Evolutionary conservation across 768 basidiomycete genomes (phyloP), one percentile per base, ranked within the genome.

Genomic region (Suillus clintonianus): DNA sequence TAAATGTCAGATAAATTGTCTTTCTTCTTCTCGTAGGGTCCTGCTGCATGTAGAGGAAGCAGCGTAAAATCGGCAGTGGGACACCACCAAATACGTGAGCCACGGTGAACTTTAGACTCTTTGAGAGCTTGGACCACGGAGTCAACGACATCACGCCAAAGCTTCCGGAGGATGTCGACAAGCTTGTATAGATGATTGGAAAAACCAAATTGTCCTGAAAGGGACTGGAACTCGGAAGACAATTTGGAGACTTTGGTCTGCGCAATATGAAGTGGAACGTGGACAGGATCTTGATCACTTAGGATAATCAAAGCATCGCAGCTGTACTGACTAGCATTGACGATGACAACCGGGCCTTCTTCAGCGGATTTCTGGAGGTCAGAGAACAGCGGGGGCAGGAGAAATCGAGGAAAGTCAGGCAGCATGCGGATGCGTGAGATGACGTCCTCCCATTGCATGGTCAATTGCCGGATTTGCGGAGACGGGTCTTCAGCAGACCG

Each of bases 281-380:
- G 70, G 13, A n/a, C 63, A 19, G 67, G 69, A 14, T 47, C 32
- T 8, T 39, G 59, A 10, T 57, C 51, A 27, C 58, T 34, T 22
- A 67, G 45, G 15, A 71, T 57, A 27, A 74, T 72, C 51, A 73
- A 37, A 15, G 72, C 72, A 24, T 73, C 68, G 7, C 68, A 72
- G 17, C 65, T 56, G 22, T 66, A 57, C 14, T 41, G 65, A 39
- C 70, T 67, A 27, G 72, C 70, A 36, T 76, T 79, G 47, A 80
- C 65, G 7, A 80, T 32, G 55, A 81, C 43, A 39, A 81, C 72
- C 0, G 79, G 79, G 2, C 80, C 79, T 2, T 71, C 68, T 2
- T 27, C 53, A 4, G 76, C 70, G 2, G 70, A 76, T 55, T 64
- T 63, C 4, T 65, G 69, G 9, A 81, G 68, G 14, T 73, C 65